Evolutionary conservation across 176 grass and related monocot genomes (phyloP).

Genomic region (Phyllostachys edulis): DNA sequence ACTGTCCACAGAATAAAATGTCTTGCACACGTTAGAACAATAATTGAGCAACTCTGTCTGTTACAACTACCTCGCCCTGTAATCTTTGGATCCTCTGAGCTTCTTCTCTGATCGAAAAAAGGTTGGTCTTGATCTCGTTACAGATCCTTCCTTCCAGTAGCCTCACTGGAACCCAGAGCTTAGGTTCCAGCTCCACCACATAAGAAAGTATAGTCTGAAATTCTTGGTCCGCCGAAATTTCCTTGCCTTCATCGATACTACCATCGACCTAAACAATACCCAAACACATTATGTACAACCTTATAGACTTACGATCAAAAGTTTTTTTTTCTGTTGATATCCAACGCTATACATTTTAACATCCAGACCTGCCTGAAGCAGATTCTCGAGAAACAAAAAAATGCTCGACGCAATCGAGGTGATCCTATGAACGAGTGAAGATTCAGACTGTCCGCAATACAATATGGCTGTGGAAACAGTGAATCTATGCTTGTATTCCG

Average conservation of each 20-base stretch:
- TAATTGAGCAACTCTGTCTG: not conserved
- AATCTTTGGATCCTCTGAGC: conserved; percentile 65
- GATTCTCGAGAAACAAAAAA: not conserved
- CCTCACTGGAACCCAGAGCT: conserved; percentile 76
- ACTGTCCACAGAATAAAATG: not conserved
- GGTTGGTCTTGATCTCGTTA: conserved; percentile 74
- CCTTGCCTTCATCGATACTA: not conserved
- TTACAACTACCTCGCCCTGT: conserved; percentile 24
- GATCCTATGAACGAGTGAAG: not conserved
- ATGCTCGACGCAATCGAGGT: not conserved
- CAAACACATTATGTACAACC: not conserved
- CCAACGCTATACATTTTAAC: not conserved
- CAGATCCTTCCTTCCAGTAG: conserved; percentile 84
- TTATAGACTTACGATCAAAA: not conserved
- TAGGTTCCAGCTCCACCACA: conserved; percentile 74
- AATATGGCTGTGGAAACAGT: not conserved
- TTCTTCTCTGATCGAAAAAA: conserved; percentile 67
- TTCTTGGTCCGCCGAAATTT: conserved; percentile 9
- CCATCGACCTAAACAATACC: conserved; percentile 33
- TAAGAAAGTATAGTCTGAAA: conserved; percentile 66
- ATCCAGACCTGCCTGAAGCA: not conserved
- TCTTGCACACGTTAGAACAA: not conserved
- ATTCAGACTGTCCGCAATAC: not conserved
- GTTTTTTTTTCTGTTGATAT: not conserved
- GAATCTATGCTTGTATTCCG: not conserved